Evolutionary conservation across 345 rosid genomes (phyloP).

Genomic region (Nasturtium officinale): DNA sequence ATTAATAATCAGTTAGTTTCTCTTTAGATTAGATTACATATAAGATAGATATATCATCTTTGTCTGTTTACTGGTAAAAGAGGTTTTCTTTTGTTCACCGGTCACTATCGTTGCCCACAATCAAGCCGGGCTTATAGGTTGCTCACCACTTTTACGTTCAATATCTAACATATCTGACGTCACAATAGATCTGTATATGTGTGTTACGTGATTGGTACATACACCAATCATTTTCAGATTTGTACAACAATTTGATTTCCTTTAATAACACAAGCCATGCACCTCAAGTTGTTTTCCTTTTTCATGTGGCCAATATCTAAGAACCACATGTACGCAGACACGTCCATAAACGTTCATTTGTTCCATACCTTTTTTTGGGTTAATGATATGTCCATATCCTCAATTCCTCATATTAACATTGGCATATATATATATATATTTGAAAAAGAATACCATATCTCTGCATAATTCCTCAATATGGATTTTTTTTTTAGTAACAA

Average conservation of each 20-base stretch:
- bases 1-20: neutral
- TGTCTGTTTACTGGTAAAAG: conserved; percentile 39
- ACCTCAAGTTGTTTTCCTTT: conserved; percentile 43
- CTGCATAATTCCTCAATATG: neutral
- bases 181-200: conserved; percentile 25
- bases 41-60: neutral
- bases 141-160: conserved; percentile 29
- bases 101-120: conserved; percentile 41
- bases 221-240: conserved; percentile 44
- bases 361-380: neutral
- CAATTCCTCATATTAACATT: neutral
- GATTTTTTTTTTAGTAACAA: neutral
- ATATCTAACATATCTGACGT: conserved; percentile 33
- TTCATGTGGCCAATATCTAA: conserved; percentile 21
- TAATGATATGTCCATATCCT: neutral
- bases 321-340: conserved; percentile 26
- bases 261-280: conserved; percentile 43
- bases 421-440: neutral
- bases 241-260: conserved; percentile 33
- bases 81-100: conserved; percentile 36
- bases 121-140: conserved; percentile 38
- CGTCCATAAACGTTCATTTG: conserved; percentile 11
- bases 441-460: neutral
- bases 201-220: conserved; percentile 32
- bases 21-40: neutral